A percentile compares a stretch with the other conserved stretches of the same genome.
phyloP scores from a whole-genome alignment of 345 rosid species.

The Pugionium dolabratum region DNA sequence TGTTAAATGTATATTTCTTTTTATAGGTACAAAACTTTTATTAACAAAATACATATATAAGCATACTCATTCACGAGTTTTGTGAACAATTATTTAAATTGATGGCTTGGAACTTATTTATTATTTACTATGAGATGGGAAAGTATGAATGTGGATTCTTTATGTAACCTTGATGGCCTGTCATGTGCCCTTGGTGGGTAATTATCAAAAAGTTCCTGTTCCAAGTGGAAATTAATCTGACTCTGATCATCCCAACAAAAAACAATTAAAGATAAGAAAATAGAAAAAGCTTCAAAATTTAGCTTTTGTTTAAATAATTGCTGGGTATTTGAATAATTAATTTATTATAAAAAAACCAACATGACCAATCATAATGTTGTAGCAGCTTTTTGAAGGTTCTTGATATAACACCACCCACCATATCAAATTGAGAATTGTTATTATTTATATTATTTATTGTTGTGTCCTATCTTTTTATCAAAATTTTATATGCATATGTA shows the following conservation, averaged over 20 bases:
- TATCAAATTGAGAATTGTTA: constrained; percentile 47
- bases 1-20: too few relatives aligned
- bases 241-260: constrained; percentile 37
- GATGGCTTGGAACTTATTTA: neutral
- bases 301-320: constrained; percentile 40
- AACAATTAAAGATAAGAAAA: constrained; percentile 3
- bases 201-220: constrained; percentile 36
- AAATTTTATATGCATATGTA: constrained; percentile 10
- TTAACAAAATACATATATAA: too few relatives aligned
- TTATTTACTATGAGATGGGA: constrained; percentile 9
- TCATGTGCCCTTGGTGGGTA: constrained; percentile 47
- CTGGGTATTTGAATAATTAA: constrained; percentile 16
- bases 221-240: constrained; percentile 39
- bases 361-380: constrained; percentile 57
- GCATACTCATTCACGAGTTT: neutral
- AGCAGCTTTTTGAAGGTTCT: constrained; percentile 61
- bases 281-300: constrained; percentile 34
- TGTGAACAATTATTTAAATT: neutral
- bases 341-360: constrained; percentile 43
- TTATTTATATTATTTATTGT: constrained; percentile 19
- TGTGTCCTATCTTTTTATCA: constrained; percentile 11
- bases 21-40: too few relatives aligned
- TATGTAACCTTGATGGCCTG: constrained; percentile 40
- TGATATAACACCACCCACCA: constrained; percentile 53
- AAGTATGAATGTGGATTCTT: constrained; percentile 39